phyloP scores from a whole-genome alignment of 1,284 basidiomycete species.

The Tilletiaria anomala region DNA sequence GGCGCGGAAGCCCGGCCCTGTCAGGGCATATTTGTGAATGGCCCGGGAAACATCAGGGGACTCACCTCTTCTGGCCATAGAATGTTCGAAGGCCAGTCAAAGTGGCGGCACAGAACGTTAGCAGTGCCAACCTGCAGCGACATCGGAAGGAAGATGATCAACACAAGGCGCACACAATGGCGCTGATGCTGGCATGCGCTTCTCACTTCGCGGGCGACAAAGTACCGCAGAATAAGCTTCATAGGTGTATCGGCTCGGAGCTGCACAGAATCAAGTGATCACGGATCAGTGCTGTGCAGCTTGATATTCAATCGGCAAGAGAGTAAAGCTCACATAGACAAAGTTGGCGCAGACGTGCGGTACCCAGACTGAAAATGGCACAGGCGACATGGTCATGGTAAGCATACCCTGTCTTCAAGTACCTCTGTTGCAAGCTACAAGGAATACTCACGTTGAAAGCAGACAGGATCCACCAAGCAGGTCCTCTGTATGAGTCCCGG shows the following conservation, averaged over 20 bases:
- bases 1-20: too few species aligned
- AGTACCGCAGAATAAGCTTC: constrained; percentile 28
- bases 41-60: too few species aligned
- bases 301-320: too few species aligned
- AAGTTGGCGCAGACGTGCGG: constrained; percentile 29
- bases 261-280: too few species aligned
- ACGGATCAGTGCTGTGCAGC: too few species aligned
- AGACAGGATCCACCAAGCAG: constrained; percentile 35
- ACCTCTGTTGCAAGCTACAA: too few species aligned
- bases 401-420: too few species aligned
- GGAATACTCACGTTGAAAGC: too few species aligned
- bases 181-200: neutral
- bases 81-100: constrained; percentile 29
- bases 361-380: constrained; percentile 32
- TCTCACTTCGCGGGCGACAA: constrained; percentile 25
- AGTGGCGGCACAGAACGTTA: constrained; percentile 24
- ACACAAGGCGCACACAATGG: constrained; percentile 2
- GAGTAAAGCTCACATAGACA: too few species aligned
- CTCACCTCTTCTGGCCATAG: constrained; percentile 33
- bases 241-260: constrained; percentile 18
- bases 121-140: constrained; percentile 27
- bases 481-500: constrained; percentile 10
- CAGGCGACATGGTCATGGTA: too few species aligned
- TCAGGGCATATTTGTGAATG: too few species aligned
- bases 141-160: neutral